Percentiles rank a stretch among this genome's conserved stretches.
These are phyloP conservation scores for Flaveria bidentis DNA, from an alignment of 129 eudicot genomes.

Conservation along the genomic window DNA sequence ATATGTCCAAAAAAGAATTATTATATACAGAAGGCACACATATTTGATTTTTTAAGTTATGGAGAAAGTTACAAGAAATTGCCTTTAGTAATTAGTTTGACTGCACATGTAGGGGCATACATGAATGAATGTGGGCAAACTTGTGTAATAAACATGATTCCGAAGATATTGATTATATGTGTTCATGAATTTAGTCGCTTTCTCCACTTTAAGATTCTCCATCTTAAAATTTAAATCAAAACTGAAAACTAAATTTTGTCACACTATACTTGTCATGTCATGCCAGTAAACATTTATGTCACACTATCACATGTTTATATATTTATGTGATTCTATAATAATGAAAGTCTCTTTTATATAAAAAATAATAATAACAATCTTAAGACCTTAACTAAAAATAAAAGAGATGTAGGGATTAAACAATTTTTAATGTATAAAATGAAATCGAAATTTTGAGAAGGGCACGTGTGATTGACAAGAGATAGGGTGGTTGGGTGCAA, in stretches of 20 bases:
- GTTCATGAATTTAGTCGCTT: too few species aligned
- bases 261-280: too few species aligned
- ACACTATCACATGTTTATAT: too few species aligned
- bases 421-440: background rate
- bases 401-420: too few species aligned
- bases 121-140: background rate
- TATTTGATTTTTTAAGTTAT: background rate
- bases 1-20: background rate
- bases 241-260: too few species aligned
- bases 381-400: too few species aligned
- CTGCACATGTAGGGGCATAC: background rate
- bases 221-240: too few species aligned
- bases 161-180: background rate
- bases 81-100: background rate
- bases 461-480: conserved; percentile 11
- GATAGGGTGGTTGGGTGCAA: conserved; percentile 1
- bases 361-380: too few species aligned
- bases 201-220: too few species aligned
- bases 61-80: background rate
- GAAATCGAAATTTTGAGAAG: background rate
- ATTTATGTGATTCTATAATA: too few species aligned
- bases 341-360: too few species aligned
- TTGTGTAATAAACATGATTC: background rate
- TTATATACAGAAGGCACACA: background rate
- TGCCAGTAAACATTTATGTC: too few species aligned